Evolutionary conservation across 2,329 filamentous ascomycete genomes (phyloP).

Genomic region (Calonectria pauciramosa): DNA sequence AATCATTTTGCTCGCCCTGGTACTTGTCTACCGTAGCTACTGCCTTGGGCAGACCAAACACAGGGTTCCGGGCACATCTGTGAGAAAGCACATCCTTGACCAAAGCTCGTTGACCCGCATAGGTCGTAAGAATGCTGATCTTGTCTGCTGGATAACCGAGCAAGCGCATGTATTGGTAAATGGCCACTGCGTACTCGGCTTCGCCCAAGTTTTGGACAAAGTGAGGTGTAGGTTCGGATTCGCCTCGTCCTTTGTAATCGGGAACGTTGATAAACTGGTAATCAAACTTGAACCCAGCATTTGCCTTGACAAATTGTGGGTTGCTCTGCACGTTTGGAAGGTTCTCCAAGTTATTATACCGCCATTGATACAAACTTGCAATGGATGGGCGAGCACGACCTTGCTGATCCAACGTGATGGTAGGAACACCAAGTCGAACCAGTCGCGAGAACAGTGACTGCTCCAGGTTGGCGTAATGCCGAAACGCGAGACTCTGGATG

Average conservation of each 20-base stretch:
- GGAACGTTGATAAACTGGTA: constrained; percentile 97
- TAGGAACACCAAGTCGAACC: constrained; percentile 91
- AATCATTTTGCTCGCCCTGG: constrained; percentile 99
- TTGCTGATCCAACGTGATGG: constrained; percentile 91
- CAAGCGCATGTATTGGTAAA: constrained; percentile 97
- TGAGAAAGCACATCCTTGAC: constrained; percentile 89
- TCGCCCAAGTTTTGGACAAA: constrained; percentile 98
- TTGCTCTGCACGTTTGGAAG: constrained; percentile 79
- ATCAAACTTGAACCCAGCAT: constrained; percentile 92
- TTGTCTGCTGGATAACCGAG: constrained; percentile 88
- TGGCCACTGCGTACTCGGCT: constrained; percentile 94
- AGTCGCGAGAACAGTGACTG: constrained; percentile 95
- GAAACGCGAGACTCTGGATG: constrained; percentile 93
- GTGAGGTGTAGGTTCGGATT: constrained; percentile 90
- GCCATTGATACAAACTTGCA: constrained; percentile 92
- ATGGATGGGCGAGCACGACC: constrained; percentile 90
- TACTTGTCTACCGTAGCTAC: constrained; percentile 99
- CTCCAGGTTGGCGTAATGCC: constrained; percentile 95
- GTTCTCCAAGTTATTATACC: constrained; percentile 85
- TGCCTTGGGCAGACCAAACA: constrained; percentile 91
- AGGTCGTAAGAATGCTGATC: constrained; percentile 93
- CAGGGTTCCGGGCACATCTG: constrained; percentile 83
- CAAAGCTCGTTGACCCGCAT: constrained; percentile 90
- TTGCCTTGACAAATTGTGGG: constrained; percentile 83
- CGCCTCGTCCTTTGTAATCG: constrained; percentile 91